Percentiles rank a stretch among this genome's conserved stretches.
phyloP scores from a whole-genome alignment of 2,329 filamentous ascomycete genomes.

The Chaetomiaceae sp. region DNA sequence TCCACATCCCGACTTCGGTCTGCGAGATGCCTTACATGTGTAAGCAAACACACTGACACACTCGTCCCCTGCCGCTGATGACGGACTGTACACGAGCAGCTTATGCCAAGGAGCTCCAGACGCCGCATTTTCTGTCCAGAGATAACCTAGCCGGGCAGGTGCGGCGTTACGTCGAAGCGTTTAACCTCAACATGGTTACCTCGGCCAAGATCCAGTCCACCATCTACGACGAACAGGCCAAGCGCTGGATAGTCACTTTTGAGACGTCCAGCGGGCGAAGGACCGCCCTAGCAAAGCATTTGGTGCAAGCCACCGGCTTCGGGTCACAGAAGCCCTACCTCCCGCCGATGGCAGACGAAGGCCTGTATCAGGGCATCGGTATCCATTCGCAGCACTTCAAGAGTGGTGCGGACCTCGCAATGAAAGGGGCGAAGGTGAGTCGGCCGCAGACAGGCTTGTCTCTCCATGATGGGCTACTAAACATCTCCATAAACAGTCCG shows the following conservation, averaged over 20 bases:
- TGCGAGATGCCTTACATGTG: constrained; percentile 35
- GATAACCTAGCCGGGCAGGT: constrained; percentile 47
- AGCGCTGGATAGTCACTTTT: constrained; percentile 37
- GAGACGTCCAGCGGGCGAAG: constrained; percentile 23
- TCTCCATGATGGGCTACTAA: background rate
- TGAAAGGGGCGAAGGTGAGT: constrained; percentile 18
- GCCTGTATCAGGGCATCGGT: constrained; percentile 38
- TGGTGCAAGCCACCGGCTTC: constrained; percentile 46
- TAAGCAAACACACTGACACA: constrained; percentile 10
- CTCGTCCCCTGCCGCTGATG: background rate
- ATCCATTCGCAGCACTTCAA: constrained; percentile 43
- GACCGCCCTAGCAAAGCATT: constrained; percentile 36
- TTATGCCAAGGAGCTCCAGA: constrained; percentile 36
- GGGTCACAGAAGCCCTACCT: constrained; percentile 37
- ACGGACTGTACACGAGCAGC: constrained; percentile 27
- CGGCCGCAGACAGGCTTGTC: background rate
- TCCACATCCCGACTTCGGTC: constrained; percentile 36
- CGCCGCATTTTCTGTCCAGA: constrained; percentile 40
- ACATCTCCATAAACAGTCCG: constrained; percentile 14
- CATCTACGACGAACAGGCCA: constrained; percentile 35
- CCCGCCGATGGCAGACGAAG: constrained; percentile 38
- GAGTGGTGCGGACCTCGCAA: constrained; percentile 33
- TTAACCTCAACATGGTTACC: constrained; percentile 46
- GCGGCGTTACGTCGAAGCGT: constrained; percentile 43
- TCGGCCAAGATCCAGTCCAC: constrained; percentile 37